Evolutionary conservation across 257 asterid genomes (phyloP), one percentile per base, ranked within the genome.

Genomic region (Solanum verrucosum): DNA sequence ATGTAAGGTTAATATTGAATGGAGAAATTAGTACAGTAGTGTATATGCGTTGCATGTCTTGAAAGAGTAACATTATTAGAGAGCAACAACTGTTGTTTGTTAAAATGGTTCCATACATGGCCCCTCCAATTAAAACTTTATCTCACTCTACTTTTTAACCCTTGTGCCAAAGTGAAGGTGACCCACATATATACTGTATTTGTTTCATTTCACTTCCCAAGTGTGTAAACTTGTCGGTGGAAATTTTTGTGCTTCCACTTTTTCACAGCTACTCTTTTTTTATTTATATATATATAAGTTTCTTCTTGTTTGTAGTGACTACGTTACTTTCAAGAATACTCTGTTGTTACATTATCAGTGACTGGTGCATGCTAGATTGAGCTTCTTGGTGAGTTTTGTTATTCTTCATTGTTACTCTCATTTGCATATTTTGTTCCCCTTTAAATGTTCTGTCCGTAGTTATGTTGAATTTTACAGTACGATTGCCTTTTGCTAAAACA

Each of bases 201-300:
- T 42, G 85, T 81, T 46, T 81, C 29, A 29, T 29, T 29, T 46
- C 68, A 81, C 68, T 81, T 18, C 67, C 9, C 40, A 46, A 37
- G 85, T 46, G 85, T 18, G 85, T 46, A 46, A 79, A 46, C 68
- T 81, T 81, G 85, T 81, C 85, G 85, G 85, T 81, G 85, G 85
- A 67, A 27, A 46, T 46, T 46, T 68, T 16, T 46, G 25, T 79
- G 85, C 40, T 52, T 52, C 23, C 60, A 52, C n/a, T 52, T 52
- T 72, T 79, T 29, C 27, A 25, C 84, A 40, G 63, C 65, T 78
- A 78, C 46, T 40, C 21, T 27, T 18, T 27, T 42, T 46, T 49
- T 49, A 44, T 49, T 49, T 49, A 49, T 49, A 14, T 15, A 49
- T 56, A 78, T 10, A 7, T 77, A 77, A 40, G 38, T 42, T 42